phyloP scores from a whole-genome alignment of 257 asterid species.

The Perilla frutescens region DNA sequence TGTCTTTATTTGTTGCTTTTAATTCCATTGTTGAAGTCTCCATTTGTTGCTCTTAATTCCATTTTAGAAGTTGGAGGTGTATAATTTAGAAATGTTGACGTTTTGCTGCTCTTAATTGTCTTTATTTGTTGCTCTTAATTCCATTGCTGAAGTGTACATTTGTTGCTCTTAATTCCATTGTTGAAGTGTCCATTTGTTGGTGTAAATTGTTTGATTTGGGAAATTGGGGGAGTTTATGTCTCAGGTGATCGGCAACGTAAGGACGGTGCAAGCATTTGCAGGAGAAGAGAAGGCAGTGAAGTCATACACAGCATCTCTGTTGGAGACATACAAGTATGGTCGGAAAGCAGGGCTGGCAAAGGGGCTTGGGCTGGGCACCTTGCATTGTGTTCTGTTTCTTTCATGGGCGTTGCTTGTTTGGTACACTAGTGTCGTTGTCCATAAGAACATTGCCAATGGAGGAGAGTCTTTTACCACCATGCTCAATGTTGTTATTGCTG shows the following conservation, averaged over 20 bases:
- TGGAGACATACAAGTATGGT: conserved; percentile 77
- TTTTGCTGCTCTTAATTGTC: no score
- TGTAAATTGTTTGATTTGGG: no score
- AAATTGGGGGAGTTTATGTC: no score
- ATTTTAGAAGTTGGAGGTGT: no score
- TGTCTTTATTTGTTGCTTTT: no score
- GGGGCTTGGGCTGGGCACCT: conserved; percentile 90
- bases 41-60: no score
- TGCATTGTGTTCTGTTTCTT: conserved; percentile 89
- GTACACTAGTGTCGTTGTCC: conserved; percentile 94
- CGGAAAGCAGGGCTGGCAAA: conserved; percentile 91
- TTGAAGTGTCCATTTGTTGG: no score
- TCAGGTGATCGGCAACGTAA: conserved; percentile 87
- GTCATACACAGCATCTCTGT: conserved; percentile 60
- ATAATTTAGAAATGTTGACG: no score
- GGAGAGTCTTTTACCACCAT: conserved; percentile 97
- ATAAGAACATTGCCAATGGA: conserved; percentile 85
- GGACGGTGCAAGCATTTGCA: conserved; percentile 96
- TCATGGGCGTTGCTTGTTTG: conserved; percentile 97
- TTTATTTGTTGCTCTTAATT: no score
- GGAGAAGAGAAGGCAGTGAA: conserved; percentile 91
- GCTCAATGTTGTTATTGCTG: conserved; percentile 97
- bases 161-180: no score
- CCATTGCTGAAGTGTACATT: no score
- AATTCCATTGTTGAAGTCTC: no score